Evolutionary conservation across 768 basidiomycete species (phyloP).

Genomic region (button mushroom (Agaricus bisporus)): DNA sequence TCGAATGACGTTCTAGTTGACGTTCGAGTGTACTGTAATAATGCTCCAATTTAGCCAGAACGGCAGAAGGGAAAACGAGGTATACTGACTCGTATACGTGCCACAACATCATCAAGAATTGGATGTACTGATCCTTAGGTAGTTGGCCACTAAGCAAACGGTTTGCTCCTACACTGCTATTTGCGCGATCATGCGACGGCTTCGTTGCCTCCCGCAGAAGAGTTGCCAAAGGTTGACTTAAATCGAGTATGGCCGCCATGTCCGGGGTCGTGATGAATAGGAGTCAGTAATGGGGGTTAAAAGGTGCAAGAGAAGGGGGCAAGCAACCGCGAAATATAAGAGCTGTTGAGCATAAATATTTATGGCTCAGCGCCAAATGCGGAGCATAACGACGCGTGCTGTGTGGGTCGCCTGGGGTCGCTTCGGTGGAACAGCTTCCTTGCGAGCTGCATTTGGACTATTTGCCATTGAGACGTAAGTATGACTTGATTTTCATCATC

Average conservation of each 20-base stretch:
- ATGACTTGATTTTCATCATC: too few species aligned
- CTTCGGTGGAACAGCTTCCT: too few species aligned
- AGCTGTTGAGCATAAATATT: too few species aligned
- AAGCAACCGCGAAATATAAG: not conserved
- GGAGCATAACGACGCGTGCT: constrained; percentile 2
- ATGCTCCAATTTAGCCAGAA: not conserved
- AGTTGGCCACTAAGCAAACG: constrained; percentile 55
- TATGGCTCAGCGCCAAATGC: too few species aligned
- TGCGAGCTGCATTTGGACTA: too few species aligned
- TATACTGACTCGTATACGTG: constrained; percentile 64
- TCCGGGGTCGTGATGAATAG: constrained; percentile 9
- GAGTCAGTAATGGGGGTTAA: constrained; percentile 12
- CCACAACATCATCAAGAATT: constrained; percentile 74
- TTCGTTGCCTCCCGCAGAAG: constrained; percentile 42
- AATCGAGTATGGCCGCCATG: constrained; percentile 29
- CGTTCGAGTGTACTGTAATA: constrained; percentile 45
- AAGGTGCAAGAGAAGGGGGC: not conserved
- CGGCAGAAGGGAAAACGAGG: not conserved
- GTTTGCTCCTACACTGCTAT: constrained; percentile 50
- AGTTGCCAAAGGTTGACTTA: constrained; percentile 36
- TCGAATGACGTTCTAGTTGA: constrained; percentile 52
- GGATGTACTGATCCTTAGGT: constrained; percentile 57
- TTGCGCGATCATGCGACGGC: constrained; percentile 52
- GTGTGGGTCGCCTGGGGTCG: too few species aligned
- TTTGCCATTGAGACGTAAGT: too few species aligned